Base-by-base conservation (phyloP, 169 alveolate genomes). In the Eimeria brunetti region DNA sequence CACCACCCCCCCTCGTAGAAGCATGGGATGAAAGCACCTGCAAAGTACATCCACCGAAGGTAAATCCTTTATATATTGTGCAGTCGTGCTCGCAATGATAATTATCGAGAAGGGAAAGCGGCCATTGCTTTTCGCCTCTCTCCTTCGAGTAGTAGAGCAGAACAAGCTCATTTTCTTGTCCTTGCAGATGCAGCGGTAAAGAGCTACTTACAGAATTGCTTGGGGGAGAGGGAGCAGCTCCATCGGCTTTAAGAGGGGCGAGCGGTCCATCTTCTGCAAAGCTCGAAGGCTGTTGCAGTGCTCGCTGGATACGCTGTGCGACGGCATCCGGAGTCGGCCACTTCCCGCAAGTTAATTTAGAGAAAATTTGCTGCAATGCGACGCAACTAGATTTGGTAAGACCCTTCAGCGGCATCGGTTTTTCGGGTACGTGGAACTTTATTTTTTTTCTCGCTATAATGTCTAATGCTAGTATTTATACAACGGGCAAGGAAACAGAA, bases 241-340 rank as follows among this genome's bases (percentile, higher is more conserved):
- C 76, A 33, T 33, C 41, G 27, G 22, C 51, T 83, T 53, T 83
- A 22, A 53, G 71, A 22, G 90, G 90, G 75, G 75, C 76, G 33
- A 83, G 90, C 69, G 76, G 60, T 33, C 92, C 92, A n/a, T 86
- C 92, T 16, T 86, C 81, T 16, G 18, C 60, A 60, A 86, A 44
- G n/a, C 58, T 60, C 30, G 92, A 38, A n/a, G 92, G 78, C 92
- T 86, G 81, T 27, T 86, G 81, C 71, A 91, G 75, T 9, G 92
- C 95, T 27, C 88, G 85, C 33, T 81, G 85, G 38, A 91, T 36
- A 2, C 92, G 84, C 64, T 64, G 60, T 20, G 92, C 95, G 33
- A 91, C 78, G 36, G 89, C 78, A 16, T 30, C 86, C 33, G 95
- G 88, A 4, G 89, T 67, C 38, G 95, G 95, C 95, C 95, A 91